These are phyloP conservation scores for Cryptococcus hybrid DNA, from an alignment of 1,284 basidiomycete genomes.

Conservation along the genomic window DNA sequence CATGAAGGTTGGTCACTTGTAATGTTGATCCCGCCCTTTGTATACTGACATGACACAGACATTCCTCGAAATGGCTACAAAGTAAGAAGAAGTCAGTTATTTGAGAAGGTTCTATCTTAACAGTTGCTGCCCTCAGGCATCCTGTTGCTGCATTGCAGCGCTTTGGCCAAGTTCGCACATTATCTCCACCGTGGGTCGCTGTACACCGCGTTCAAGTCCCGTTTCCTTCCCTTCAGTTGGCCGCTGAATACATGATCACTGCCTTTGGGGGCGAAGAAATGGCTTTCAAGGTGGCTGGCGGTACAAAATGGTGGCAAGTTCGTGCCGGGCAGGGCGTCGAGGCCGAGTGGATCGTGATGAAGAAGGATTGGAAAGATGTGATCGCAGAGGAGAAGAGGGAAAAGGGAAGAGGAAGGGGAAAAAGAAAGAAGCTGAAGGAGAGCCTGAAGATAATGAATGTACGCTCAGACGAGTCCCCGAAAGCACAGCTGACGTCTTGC, in stretches of 20 bases:
- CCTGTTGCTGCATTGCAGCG: conserved; percentile 81
- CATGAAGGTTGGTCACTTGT: conserved; percentile 60
- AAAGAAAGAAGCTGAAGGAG: conserved; percentile 6
- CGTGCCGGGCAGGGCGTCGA: conserved; percentile 74
- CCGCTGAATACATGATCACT: conserved; percentile 71
- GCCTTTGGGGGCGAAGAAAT: conserved; percentile 80
- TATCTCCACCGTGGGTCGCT: conserved; percentile 84
- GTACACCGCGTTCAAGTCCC: conserved; percentile 70
- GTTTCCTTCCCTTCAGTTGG: conserved; percentile 65
- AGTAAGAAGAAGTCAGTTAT: conserved; percentile 24
- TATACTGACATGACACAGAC: conserved; percentile 47
- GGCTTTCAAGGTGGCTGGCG: conserved; percentile 74
- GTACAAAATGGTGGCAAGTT: conserved; percentile 96
- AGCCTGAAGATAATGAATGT: not conserved
- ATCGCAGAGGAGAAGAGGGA: conserved; percentile 18
- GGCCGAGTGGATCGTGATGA: conserved; percentile 82
- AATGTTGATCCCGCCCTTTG: not conserved
- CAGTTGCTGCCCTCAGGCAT: conserved; percentile 53
- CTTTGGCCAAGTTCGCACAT: conserved; percentile 81
- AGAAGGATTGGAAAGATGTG: conserved; percentile 52
- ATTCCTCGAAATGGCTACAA: conserved; percentile 61
- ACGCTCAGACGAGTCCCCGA: not conserved
- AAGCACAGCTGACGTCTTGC: conserved; percentile 11
- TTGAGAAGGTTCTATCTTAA: not conserved
- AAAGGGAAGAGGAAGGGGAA: conserved; percentile 22